Conservation (phyloP, 352 stramenopile genomes). For the Saprolegnia diclina region DNA sequence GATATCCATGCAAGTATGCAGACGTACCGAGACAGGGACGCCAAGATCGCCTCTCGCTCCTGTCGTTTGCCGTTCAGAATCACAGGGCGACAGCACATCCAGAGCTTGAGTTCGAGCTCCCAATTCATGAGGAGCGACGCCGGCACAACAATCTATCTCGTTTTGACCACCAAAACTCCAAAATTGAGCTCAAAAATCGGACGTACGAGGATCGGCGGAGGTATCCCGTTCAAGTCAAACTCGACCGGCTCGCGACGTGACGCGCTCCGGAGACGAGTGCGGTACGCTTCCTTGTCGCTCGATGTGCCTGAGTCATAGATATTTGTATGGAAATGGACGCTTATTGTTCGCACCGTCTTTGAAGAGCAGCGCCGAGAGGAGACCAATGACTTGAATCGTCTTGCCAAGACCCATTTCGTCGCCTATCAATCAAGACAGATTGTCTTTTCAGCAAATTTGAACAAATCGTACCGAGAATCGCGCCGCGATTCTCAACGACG, state of each 20-base stretch:
- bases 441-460: too few species aligned
- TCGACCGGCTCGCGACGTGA: neutral
- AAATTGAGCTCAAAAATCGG: too few species aligned
- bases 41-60: conserved; percentile 45
- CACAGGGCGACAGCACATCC: conserved; percentile 53
- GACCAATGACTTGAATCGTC: conserved; percentile 62
- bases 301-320: conserved; percentile 29
- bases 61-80: conserved; percentile 55
- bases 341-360: conserved; percentile 32
- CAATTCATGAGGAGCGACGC: conserved; percentile 27
- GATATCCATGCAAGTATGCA: neutral
- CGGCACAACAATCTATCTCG: conserved; percentile 25
- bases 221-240: neutral
- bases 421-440: conserved; percentile 30
- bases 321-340: conserved; percentile 14
- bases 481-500: conserved; percentile 34
- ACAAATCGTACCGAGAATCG: conserved; percentile 19
- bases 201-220: neutral
- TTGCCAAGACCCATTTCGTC: conserved; percentile 82
- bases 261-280: neutral
- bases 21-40: conserved; percentile 28
- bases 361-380: conserved; percentile 26
- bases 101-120: conserved; percentile 26
- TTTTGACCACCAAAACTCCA: neutral
- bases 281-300: neutral